Conservation (phyloP, 202 grass and related monocot genomes). For the Setaria viridis region DNA sequence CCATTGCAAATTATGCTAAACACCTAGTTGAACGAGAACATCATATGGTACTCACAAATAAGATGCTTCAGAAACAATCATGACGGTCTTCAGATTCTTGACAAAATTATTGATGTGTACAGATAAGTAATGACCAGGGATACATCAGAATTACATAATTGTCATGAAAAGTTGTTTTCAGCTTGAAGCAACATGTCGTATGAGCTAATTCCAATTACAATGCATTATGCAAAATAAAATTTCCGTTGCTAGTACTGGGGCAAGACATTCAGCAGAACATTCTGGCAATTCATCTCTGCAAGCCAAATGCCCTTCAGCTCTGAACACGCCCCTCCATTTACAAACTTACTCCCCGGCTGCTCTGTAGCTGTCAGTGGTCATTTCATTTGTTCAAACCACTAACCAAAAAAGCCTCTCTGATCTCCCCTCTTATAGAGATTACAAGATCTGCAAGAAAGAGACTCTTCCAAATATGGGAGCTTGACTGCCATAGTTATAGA, state of each 20-base stretch:
- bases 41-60: too few relatives aligned
- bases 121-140: too few relatives aligned
- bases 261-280: constrained; percentile 81
- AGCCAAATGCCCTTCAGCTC: background rate
- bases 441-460: constrained; percentile 54
- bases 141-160: too few relatives aligned
- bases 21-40: too few relatives aligned
- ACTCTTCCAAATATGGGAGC: constrained; percentile 58
- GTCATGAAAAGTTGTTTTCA: too few relatives aligned
- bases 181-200: too few relatives aligned
- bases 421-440: constrained; percentile 56
- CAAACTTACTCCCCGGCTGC: background rate
- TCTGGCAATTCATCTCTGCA: constrained; percentile 53
- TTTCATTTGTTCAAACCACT: constrained; percentile 3
- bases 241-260: constrained; percentile 67
- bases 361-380: background rate
- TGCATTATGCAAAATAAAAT: too few relatives aligned
- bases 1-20: too few relatives aligned
- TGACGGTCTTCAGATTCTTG: too few relatives aligned
- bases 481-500: constrained; percentile 63
- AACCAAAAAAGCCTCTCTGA: background rate
- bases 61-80: too few relatives aligned
- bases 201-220: too few relatives aligned
- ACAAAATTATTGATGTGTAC: too few relatives aligned
- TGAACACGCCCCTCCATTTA: background rate